Evolutionary conservation across 768 basidiomycete genomes (phyloP), one percentile per base, ranked within the genome.

Genomic region (Trametes sanguinea): DNA sequence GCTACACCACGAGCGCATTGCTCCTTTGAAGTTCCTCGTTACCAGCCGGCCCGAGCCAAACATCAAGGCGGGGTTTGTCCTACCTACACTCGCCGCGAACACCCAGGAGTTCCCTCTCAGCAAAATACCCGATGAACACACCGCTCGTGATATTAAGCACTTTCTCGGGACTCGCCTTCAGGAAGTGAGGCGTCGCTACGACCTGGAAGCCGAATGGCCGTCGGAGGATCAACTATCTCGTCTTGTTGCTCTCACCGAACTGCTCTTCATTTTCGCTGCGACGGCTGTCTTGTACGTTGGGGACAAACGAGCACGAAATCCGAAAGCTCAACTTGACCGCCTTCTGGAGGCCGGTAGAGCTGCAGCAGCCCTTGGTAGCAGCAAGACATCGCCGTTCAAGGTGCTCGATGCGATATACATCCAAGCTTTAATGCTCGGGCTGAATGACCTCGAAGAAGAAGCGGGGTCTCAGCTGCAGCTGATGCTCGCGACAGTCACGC

Each of bases 221-320:
- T 10, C 51, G 1, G 39, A n/a, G 29, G 46, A 42, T 0, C 45
- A 64, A 2, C 8, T 64, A 5, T 17, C 37, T 2, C n/a, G 22
- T 2, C 47, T 64, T 7, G 37, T 45, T 7, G 8, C 42, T 4
- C 17, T 50, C 2, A 37, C 57, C 2, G 44, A 32, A 7, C 64
- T 63, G 1, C 40, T 70, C 9, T 71, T 71, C 35, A 67, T 68
- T 13, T 69, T 61, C 30, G 70, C 70, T 2, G 53, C 68, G 0
- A 66, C 69, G 0, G 56, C 64, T 0, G 51, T 67, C 13, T 60
- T 58, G 32, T 70, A 62, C 29, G 63, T 71, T 6, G 63, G 54
- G 48, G 47, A 39, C 52, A 30, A 44, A n/a, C 8, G 58, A 35
- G 56, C 43, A 3, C 43, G 51, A 10, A 32, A 51, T 10, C 62